Evolutionary conservation across 2,329 filamentous ascomycete species (phyloP), one percentile per base, ranked within the genome.

Genomic region (Verticillium alfalfae): DNA sequence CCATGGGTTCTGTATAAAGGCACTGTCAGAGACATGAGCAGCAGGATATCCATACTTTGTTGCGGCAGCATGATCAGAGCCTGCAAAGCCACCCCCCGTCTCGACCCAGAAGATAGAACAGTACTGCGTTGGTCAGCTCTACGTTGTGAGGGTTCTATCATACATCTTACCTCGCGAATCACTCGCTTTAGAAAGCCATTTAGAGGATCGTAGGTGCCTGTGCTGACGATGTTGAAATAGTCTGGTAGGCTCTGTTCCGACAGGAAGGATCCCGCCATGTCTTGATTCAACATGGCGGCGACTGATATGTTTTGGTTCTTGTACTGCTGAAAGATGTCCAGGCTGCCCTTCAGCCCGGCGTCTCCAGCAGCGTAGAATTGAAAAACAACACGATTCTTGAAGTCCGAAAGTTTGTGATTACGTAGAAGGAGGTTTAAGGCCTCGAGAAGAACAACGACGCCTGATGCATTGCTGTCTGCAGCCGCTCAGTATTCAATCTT

Each of bases 281-380:
- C 80, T 68, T 81, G 79, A 70, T 81, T 81, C 56, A 82, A 68
- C 63, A 81, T 75, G 12, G 76, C 78, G 15, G 79, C 69, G 10
- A 82, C 76, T 4, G 65, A 71, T 66, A 76, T 76, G 37, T 70
- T 69, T 18, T 69, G 64, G 34, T 69, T 64, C 63, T 73, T 75
- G 71, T 81, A 82, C 54, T 68, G 70, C 57, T 74, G 67, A 62
- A 79, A 80, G 49, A 82, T 67, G 34, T 73, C 77, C 39, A 72
- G 70, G 13, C 78, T 81, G 26, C 81, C 80, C 2, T 81, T 74
- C 7, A 81, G 72, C 13, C 81, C 79, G 12, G 73, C 78, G 66
- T 83, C 81, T 70, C 94, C 91, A 0, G 89, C 91, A 1, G 88
- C 88, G 74, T 93, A 94, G 90, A 90, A 95, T 72, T 94, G 90